Evolutionary conservation across 106 monocot genomes (phyloP).

Genomic region (Platanthera zijinensis): DNA sequence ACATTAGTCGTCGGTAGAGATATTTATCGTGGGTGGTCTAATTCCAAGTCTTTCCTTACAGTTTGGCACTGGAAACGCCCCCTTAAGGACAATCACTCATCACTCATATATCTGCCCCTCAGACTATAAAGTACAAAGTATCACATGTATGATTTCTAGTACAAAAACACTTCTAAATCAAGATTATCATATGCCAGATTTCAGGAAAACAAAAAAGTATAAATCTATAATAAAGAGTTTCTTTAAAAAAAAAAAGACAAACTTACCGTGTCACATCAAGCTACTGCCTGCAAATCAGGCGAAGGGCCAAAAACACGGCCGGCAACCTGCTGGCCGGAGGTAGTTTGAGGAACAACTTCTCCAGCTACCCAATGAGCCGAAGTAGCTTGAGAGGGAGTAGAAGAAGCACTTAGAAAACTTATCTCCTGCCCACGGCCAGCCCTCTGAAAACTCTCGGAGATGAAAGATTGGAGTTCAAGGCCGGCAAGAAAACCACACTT

Average conservation of each 20-base stretch:
- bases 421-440: constrained; percentile 49
- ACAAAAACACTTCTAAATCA: not conserved
- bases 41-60: no score
- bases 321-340: not conserved
- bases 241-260: no score
- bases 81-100: no score
- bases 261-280: not conserved
- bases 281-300: not conserved
- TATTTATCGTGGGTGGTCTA: no score
- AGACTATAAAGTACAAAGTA: no score
- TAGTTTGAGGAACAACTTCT: not conserved
- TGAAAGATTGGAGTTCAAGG: constrained; percentile 28
- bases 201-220: not conserved
- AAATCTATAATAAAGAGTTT: no score
- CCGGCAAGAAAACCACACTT: constrained; percentile 18
- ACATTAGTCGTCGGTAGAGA: no score
- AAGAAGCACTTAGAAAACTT: constrained; percentile 22
- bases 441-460: constrained; percentile 37
- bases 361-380: not conserved
- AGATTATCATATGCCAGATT: not conserved
- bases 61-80: no score
- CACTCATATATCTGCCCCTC: no score
- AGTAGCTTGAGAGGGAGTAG: constrained; percentile 4
- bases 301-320: not conserved
- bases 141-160: no score